Percentiles rank a stretch among this genome's conserved stretches.
Evolutionary conservation across 768 basidiomycete genomes (phyloP).

Genomic region (Trametes cingulata): DNA sequence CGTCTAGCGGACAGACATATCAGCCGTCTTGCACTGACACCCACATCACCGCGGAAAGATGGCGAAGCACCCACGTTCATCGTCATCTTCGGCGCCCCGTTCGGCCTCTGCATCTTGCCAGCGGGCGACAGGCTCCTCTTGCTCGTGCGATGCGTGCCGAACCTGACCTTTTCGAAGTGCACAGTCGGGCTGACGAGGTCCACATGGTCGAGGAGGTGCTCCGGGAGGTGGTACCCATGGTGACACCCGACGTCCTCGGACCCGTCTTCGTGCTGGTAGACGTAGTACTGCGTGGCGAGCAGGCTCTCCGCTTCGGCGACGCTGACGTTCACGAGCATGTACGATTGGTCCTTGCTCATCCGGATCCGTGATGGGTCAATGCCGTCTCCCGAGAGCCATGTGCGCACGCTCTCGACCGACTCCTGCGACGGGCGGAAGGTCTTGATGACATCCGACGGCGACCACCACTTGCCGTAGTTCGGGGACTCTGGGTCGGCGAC

Average conservation of each 20-base stretch:
- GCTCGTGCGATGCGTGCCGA: not conserved
- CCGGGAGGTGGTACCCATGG: slow-evolving; percentile 63
- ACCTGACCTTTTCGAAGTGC: slow-evolving; percentile 46
- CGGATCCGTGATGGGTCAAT: slow-evolving; percentile 28
- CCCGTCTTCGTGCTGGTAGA: slow-evolving; percentile 38
- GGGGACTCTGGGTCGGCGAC: slow-evolving; percentile 41
- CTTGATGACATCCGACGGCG: slow-evolving; percentile 30
- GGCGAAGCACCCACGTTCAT: not conserved
- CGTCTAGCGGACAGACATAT: not conserved
- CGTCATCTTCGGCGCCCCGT: not conserved
- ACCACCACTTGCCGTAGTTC: slow-evolving; percentile 39
- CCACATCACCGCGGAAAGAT: too few species aligned
- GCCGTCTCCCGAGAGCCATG: slow-evolving; percentile 35
- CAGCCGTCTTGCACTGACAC: too few species aligned
- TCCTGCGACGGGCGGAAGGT: slow-evolving; percentile 35
- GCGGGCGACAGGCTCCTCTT: not conserved
- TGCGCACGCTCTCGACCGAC: slow-evolving; percentile 29
- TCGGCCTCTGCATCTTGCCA: not conserved
- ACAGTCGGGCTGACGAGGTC: slow-evolving; percentile 74
- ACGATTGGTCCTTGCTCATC: slow-evolving; percentile 32
- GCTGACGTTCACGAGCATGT: slow-evolving; percentile 38
- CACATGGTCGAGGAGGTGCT: slow-evolving; percentile 54
- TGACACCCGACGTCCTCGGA: slow-evolving; percentile 53
- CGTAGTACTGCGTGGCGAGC: slow-evolving; percentile 45
- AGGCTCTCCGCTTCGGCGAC: slow-evolving; percentile 44